Conservation (phyloP, 2,329 filamentous ascomycete species). For the Fusarium tjaetaba region DNA sequence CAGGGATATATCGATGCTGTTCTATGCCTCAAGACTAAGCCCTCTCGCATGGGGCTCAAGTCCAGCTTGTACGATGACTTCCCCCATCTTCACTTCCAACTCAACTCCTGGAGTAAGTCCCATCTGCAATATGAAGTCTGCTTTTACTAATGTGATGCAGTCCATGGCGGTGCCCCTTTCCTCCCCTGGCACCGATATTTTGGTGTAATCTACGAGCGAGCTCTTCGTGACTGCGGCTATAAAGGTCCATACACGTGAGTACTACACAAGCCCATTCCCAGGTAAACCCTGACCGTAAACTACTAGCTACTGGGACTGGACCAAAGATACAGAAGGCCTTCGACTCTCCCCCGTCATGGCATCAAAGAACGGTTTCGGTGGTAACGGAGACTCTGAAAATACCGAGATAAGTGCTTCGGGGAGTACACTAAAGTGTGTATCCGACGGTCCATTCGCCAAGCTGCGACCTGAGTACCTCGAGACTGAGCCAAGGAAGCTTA, state of each 20-base stretch:
- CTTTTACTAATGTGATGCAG: fast-evolving
- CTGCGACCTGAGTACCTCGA: not conserved
- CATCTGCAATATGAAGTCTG: fast-evolving
- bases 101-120: not conserved
- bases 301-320: constrained; percentile 8
- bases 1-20: constrained; percentile 6
- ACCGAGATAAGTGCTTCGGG: not conserved
- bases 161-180: not conserved
- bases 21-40: constrained; percentile 14
- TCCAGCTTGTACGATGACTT: constrained; percentile 12
- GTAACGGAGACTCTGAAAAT: not conserved
- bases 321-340: not conserved
- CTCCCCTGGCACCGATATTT: constrained; percentile 21
- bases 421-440: not conserved
- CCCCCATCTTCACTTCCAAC: not conserved
- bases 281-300: not conserved
- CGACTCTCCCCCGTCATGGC: constrained; percentile 1
- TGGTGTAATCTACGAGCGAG: not conserved
- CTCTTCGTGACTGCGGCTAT: constrained; percentile 3
- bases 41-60: constrained; percentile 9
- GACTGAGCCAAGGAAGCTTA: not conserved
- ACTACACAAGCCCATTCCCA: fast-evolving
- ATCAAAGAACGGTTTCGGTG: not conserved
- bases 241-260: constrained; percentile 8
- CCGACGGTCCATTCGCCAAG: not conserved